A percentile compares a stretch with the other conserved stretches of the same genome.
Evolutionary conservation across 495 filamentous ascomycete species (phyloP).

Genomic region (Staphylotrichum tortipilum): DNA sequence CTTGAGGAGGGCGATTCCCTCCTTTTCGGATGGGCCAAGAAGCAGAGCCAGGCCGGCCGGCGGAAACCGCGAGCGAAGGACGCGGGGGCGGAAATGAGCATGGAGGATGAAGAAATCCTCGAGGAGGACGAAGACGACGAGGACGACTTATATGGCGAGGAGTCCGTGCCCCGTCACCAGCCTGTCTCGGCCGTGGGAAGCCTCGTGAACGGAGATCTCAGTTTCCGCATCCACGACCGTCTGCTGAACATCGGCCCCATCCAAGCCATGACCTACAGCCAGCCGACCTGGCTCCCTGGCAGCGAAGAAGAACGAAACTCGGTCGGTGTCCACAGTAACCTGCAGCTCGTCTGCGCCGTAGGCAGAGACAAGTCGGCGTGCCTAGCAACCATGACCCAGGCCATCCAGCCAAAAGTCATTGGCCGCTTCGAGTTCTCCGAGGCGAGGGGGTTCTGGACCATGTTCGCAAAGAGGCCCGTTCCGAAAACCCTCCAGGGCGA

Average conservation of each 20-base stretch:
- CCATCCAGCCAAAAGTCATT: slow-evolving; percentile 58
- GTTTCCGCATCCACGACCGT: slow-evolving; percentile 67
- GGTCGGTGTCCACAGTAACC: slow-evolving; percentile 40
- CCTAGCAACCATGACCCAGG: slow-evolving; percentile 64
- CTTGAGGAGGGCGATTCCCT: slow-evolving; percentile 77
- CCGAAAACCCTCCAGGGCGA: slow-evolving; percentile 45
- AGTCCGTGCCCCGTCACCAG: slow-evolving; percentile 27
- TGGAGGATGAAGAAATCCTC: slow-evolving; percentile 30
- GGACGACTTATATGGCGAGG: slow-evolving; percentile 62
- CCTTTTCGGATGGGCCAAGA: slow-evolving; percentile 68
- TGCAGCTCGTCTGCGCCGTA: slow-evolving; percentile 64
- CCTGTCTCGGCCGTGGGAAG: slow-evolving; percentile 18
- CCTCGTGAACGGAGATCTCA: slow-evolving; percentile 51
- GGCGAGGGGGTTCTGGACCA: slow-evolving; percentile 54
- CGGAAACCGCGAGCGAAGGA: slow-evolving; percentile 36
- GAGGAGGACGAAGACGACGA: slow-evolving; percentile 45
- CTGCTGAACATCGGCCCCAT: slow-evolving; percentile 72
- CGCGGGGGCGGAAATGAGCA: slow-evolving; percentile 46
- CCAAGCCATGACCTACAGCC: slow-evolving; percentile 58
- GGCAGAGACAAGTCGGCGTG: slow-evolving; percentile 63
- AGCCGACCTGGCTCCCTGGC: slow-evolving; percentile 33
- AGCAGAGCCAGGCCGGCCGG: slow-evolving; percentile 43
- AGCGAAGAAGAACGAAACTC: slow-evolving; percentile 37
- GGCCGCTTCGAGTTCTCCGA: slow-evolving; percentile 54
- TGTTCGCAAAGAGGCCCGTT: slow-evolving; percentile 50